Percentiles rank a stretch among this genome's conserved stretches.
Evolutionary conservation across 805 yeast genomes (phyloP).

Genomic region (Komagataella mondaviorum): DNA sequence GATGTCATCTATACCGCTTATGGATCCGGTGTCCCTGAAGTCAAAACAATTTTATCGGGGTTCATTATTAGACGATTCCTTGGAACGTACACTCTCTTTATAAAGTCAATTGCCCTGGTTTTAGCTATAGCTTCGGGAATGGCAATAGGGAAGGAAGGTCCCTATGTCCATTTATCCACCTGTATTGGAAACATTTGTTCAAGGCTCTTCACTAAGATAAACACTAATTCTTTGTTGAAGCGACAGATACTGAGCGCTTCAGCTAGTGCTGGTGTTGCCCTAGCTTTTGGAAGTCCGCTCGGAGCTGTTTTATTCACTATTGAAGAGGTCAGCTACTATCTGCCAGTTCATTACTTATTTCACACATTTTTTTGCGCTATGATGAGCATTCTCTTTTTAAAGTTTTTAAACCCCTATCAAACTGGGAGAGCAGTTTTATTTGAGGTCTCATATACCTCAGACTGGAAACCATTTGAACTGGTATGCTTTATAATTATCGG

Average conservation of each 20-base stretch:
- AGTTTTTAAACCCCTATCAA: conserved; percentile 42
- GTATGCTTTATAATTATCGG: conserved; percentile 32
- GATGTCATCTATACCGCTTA: conserved; percentile 31
- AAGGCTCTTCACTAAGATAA: conserved; percentile 29
- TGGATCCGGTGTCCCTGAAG: conserved; percentile 53
- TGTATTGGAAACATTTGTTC: conserved; percentile 43
- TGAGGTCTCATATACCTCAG: conserved; percentile 33
- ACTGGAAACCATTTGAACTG: conserved; percentile 38
- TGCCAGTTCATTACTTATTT: conserved; percentile 40
- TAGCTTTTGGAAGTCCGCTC: conserved; percentile 47
- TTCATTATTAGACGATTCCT: conserved; percentile 39
- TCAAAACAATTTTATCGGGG: conserved; percentile 44
- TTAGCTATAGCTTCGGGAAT: conserved; percentile 45
- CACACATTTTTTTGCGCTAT: conserved; percentile 44
- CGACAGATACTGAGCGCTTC: conserved; percentile 43
- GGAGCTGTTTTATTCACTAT: conserved; percentile 45
- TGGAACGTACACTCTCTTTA: conserved; percentile 35
- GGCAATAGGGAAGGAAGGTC: conserved; percentile 48
- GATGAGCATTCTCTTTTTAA: conserved; percentile 34
- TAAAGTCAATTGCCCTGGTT: conserved; percentile 33
- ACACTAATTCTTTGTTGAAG: conserved; percentile 32
- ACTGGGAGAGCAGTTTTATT: conserved; percentile 46
- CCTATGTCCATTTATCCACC: conserved; percentile 46
- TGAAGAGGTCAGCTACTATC: conserved; percentile 42
- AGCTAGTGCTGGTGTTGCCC: conserved; percentile 45